Conservation (phyloP, 2,329 filamentous ascomycete genomes). For the Xylariaceae sp. region DNA sequence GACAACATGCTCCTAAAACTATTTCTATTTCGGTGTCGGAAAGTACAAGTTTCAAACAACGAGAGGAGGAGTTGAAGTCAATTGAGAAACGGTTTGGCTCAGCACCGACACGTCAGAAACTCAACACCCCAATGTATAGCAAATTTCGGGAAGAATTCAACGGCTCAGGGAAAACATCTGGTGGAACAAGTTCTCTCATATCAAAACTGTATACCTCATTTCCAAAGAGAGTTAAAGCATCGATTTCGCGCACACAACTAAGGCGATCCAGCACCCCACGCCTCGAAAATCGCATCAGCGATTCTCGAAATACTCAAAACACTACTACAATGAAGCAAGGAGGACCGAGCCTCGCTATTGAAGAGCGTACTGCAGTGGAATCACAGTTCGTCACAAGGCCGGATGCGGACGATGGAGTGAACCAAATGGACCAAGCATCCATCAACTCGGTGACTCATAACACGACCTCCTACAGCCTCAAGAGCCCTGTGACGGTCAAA, state of each 20-base stretch:
- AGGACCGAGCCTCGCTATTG: too few species aligned
- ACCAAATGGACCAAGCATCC: conserved; percentile 7
- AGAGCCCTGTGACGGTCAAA: background rate
- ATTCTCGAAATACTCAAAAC: background rate
- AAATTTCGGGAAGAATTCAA: conserved; percentile 42
- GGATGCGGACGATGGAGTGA: background rate
- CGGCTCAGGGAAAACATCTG: conserved; percentile 12
- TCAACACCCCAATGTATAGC: conserved; percentile 30
- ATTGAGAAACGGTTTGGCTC: conserved; percentile 40
- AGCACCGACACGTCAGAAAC: conserved; percentile 29
- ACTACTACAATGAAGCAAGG: background rate
- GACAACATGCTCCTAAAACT: conserved; percentile 15
- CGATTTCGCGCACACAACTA: conserved; percentile 13
- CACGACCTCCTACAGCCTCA: background rate
- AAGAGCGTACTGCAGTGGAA: background rate
- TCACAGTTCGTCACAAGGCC: background rate
- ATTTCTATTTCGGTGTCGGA: conserved; percentile 30
- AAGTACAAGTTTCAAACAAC: conserved; percentile 35
- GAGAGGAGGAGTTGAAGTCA: conserved; percentile 36
- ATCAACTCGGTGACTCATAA: conserved; percentile 6
- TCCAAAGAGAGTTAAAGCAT: conserved; percentile 29
- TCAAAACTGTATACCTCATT: conserved; percentile 35
- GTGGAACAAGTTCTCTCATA: conserved; percentile 31
- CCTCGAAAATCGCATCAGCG: background rate
- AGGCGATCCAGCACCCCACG: conserved; percentile 6